A percentile compares a stretch with the other conserved stretches of the same genome.
Conservation (phyloP, 2,329 filamentous ascomycete genomes). For the Apiospora malaysiana region DNA sequence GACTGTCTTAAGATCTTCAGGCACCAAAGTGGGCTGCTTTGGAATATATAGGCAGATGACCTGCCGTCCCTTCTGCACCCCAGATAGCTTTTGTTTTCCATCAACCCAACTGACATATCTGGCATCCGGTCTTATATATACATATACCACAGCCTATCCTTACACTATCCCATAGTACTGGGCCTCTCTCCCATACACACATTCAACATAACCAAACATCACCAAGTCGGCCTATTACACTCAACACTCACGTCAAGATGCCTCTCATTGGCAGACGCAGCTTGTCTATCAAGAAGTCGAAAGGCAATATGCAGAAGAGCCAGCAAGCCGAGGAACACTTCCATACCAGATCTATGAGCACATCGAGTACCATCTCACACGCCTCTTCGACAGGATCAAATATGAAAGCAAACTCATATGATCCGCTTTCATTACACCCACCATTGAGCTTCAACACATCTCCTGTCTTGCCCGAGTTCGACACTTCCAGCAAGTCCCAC, state of each 20-base stretch:
- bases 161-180: not conserved
- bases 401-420: conserved; percentile 29
- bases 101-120: not conserved
- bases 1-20: conserved; percentile 15
- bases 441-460: conserved; percentile 39
- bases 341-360: conserved; percentile 27
- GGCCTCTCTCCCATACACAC: not conserved
- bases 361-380: conserved; percentile 35
- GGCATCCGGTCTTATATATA: not conserved
- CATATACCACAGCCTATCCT: not conserved
- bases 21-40: conserved; percentile 13
- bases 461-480: conserved; percentile 36
- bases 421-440: conserved; percentile 40
- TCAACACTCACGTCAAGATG: conserved; percentile 19
- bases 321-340: not conserved
- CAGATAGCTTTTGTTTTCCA: not conserved
- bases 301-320: conserved; percentile 7
- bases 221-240: conserved; percentile 12
- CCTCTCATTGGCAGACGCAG: not conserved
- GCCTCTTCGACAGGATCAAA: conserved; percentile 33
- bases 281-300: conserved; percentile 7
- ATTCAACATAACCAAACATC: not conserved
- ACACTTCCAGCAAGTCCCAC: conserved; percentile 21
- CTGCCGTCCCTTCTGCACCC: conserved; percentile 19
- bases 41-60: conserved; percentile 14